Base-by-base conservation (phyloP, 768 basidiomycete species). In the Suillus decipiens region DNA sequence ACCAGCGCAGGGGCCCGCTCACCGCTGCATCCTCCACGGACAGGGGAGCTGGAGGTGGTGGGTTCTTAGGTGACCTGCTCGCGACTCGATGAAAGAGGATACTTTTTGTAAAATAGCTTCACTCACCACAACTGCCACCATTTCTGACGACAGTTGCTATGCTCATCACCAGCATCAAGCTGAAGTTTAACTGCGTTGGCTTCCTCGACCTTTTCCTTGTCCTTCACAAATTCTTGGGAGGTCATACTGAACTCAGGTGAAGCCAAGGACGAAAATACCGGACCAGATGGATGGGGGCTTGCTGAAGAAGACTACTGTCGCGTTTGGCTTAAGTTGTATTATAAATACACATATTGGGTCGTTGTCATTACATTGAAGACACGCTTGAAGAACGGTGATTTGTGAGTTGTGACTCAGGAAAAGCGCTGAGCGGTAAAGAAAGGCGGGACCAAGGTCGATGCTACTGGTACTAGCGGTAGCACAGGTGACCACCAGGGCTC, bases 111-210 rank as follows among this genome's bases (percentile, higher is more conserved):
- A 15, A 43, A 15, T 17, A 58, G 36, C 19, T 51, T 56, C 48
- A 64, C 76, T 42, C 64, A 84, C 86, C 86, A 87, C 63, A 86
- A 34, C 69, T 87, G 80, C 81, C 81, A 86, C 83, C 85, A 85
- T 33, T 71, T 73, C 53, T 77, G 75, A 42, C 85, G 79, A 58
- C 77, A 75, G 56, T 78, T 77, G 33, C 80, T 65, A 37, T 76
- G 68, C 63, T 72, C 72, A 42, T 79, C 69, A 7, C 81, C 82
- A 41, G 69, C 66, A 65, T 82, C 82, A 22, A 82, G 71, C 53
- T 81, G 75, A 11, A 81, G 66, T 12, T 39, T 61, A 8, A 1
- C 10, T 15, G 41, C 24, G 1, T 59, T 14, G 12, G 11, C 19
- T 17, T 41, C 41, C n/a, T 61, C 28, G 2, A 22, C 4, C 24